phyloP scores from a whole-genome alignment of 108 stramenopile genomes.

The Mayamaea pseudoterrestris region DNA sequence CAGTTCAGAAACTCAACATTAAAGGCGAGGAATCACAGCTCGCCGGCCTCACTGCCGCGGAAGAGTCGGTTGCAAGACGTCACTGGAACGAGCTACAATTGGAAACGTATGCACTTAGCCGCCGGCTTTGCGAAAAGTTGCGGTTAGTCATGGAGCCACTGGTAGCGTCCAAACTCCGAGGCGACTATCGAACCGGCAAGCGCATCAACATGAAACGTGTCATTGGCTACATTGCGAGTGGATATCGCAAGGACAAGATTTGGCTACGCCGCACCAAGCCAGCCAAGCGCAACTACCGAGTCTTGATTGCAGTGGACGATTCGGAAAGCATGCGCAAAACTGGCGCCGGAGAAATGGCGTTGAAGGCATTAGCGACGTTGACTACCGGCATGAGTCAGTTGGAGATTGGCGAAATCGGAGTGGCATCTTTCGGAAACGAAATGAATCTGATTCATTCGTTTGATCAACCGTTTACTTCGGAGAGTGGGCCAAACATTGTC shows the following conservation, averaged over 20 bases:
- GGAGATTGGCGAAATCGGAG: slow-evolving; percentile 90
- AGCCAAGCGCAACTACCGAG: slow-evolving; percentile 93
- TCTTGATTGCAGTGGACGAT: slow-evolving; percentile 94
- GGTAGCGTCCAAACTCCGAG: slow-evolving; percentile 90
- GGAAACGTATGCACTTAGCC: slow-evolving; percentile 63
- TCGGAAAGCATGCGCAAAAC: slow-evolving; percentile 92
- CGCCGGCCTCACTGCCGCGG: slow-evolving; percentile 22
- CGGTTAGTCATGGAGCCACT: slow-evolving; percentile 93
- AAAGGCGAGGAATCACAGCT: slow-evolving; percentile 16
- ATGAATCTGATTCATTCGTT: slow-evolving; percentile 87
- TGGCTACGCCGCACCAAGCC: slow-evolving; percentile 99
- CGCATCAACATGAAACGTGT: slow-evolving; percentile 98
- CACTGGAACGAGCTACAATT: slow-evolving; percentile 58
- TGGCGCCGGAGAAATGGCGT: slow-evolving; percentile 85
- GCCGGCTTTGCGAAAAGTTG: slow-evolving; percentile 95
- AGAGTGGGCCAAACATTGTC: slow-evolving; percentile 72
- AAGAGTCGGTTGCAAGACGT: slow-evolving; percentile 45
- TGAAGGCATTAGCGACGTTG: slow-evolving; percentile 82
- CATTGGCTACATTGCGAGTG: slow-evolving; percentile 97
- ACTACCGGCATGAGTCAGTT: slow-evolving; percentile 88
- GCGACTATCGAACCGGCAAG: slow-evolving; percentile 97
- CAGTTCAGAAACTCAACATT: slow-evolving; percentile 8
- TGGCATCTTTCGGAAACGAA: slow-evolving; percentile 87
- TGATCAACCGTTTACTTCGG: slow-evolving; percentile 78
- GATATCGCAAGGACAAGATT: slow-evolving; percentile 97